Conservation (phyloP, 2,329 filamentous ascomycete genomes). For the Bipolaris cookei region DNA sequence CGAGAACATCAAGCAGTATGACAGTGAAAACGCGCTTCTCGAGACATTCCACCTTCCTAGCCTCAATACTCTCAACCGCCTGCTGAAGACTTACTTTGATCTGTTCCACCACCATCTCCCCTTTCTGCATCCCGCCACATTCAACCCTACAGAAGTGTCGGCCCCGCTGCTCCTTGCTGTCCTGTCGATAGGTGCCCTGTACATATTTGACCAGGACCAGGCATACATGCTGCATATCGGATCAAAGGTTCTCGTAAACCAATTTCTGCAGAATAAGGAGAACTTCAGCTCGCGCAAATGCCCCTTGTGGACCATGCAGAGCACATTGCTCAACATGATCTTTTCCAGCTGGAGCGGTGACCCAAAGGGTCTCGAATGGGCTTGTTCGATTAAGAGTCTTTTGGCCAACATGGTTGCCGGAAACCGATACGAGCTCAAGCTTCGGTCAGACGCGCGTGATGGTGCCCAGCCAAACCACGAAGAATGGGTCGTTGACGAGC, state of each 20-base stretch:
- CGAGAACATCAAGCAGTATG: slow-evolving; percentile 81
- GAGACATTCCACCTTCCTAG: slow-evolving; percentile 89
- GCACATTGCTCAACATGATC: slow-evolving; percentile 95
- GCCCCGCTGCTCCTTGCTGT: slow-evolving; percentile 86
- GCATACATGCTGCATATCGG: slow-evolving; percentile 97
- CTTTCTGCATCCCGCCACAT: slow-evolving; percentile 91
- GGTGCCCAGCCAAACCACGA: slow-evolving; percentile 75
- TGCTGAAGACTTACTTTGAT: slow-evolving; percentile 94
- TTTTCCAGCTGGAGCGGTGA: slow-evolving; percentile 99
- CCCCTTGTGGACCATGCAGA: slow-evolving; percentile 97
- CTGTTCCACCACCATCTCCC: slow-evolving; percentile 96
- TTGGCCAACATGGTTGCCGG: slow-evolving; percentile 98
- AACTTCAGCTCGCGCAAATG: slow-evolving; percentile 98
- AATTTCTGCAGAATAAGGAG: slow-evolving; percentile 97
- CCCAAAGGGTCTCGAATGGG: slow-evolving; percentile 96
- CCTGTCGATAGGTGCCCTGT: slow-evolving; percentile 92
- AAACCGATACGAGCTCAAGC: slow-evolving; percentile 93
- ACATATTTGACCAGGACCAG: slow-evolving; percentile 96
- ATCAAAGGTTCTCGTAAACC: slow-evolving; percentile 94
- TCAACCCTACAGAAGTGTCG: slow-evolving; percentile 78
- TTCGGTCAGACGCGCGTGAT: slow-evolving; percentile 86
- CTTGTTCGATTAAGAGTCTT: slow-evolving; percentile 97
- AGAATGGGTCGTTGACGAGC: slow-evolving; percentile 97
- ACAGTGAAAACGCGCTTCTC: slow-evolving; percentile 80
- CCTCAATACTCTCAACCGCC: slow-evolving; percentile 82